Conservation (phyloP, 1,284 basidiomycete species). For the Ustilago crameri region DNA sequence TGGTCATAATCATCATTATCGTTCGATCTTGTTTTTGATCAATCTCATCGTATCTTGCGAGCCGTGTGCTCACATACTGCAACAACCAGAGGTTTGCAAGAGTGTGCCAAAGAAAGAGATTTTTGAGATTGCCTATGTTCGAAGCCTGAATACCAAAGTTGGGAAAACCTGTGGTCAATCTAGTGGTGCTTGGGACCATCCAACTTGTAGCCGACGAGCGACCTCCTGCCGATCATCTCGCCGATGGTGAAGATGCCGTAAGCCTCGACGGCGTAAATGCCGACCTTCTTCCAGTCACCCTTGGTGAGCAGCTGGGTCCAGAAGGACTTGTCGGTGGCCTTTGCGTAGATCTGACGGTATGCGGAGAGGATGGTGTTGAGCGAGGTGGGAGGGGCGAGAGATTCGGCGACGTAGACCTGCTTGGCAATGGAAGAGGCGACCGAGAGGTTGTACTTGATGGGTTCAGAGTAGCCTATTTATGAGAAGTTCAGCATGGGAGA, state of each 20-base stretch:
- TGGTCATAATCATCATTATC: no score
- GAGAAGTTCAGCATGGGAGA: background rate
- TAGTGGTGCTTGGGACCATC: conserved; percentile 57
- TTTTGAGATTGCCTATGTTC: background rate
- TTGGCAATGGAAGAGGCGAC: conserved; percentile 86
- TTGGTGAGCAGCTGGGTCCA: conserved; percentile 78
- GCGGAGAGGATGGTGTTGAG: conserved; percentile 76
- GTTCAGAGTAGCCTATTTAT: conserved; percentile 48
- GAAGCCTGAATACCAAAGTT: background rate
- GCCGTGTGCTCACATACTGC: no score
- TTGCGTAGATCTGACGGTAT: conserved; percentile 80
- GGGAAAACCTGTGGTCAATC: conserved; percentile 1
- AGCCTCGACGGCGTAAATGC: conserved; percentile 86
- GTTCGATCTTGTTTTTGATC: no score
- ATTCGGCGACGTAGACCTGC: conserved; percentile 90
- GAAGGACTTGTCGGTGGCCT: conserved; percentile 76
- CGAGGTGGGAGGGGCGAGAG: conserved; percentile 82
- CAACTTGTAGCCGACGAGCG: conserved; percentile 61
- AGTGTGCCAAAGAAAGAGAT: background rate
- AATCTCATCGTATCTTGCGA: no score
- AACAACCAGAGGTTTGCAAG: background rate
- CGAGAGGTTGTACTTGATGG: conserved; percentile 69
- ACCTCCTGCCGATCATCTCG: conserved; percentile 63
- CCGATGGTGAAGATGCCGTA: conserved; percentile 80
- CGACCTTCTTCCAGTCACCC: conserved; percentile 80